phyloP scores from a whole-genome alignment of 2,329 filamentous ascomycete genomes.

The Fusarium sp. region DNA sequence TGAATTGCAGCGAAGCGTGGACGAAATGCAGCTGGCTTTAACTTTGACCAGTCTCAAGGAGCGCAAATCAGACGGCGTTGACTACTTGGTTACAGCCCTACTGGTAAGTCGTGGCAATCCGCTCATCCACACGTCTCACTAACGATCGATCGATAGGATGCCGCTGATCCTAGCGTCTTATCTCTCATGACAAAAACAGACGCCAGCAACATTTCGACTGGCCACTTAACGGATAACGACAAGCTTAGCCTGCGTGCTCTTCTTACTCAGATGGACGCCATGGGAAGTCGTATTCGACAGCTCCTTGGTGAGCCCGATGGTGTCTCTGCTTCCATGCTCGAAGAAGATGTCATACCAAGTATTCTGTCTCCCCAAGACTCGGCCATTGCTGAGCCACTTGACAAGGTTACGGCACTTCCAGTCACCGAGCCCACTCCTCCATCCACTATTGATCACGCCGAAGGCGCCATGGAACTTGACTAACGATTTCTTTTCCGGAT shows the following conservation, averaged over 20 bases:
- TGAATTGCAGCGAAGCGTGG: conserved; percentile 59
- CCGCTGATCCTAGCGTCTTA: conserved; percentile 59
- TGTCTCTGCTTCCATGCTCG: conserved; percentile 31
- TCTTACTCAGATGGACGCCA: conserved; percentile 59
- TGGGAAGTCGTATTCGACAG: conserved; percentile 56
- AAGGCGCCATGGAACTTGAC: conserved; percentile 55
- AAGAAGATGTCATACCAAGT: conserved; percentile 42
- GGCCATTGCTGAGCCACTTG: conserved; percentile 45
- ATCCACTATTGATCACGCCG: conserved; percentile 54
- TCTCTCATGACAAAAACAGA: conserved; percentile 62
- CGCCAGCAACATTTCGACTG: conserved; percentile 55
- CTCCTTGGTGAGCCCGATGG: conserved; percentile 51
- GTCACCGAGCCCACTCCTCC: conserved; percentile 55
- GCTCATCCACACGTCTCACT: conserved; percentile 10
- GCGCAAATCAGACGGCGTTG: conserved; percentile 60
- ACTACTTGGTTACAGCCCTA: conserved; percentile 68
- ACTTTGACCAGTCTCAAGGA: conserved; percentile 69
- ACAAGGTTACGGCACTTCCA: conserved; percentile 47
- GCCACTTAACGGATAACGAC: conserved; percentile 57
- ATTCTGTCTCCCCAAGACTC: conserved; percentile 46
- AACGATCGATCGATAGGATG: conserved; percentile 49
- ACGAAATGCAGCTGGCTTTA: conserved; percentile 74
- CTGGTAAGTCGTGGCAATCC: conserved; percentile 63
- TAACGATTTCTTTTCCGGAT: conserved; percentile 29
- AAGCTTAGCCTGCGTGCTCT: conserved; percentile 60